Percentiles rank a stretch among this genome's conserved stretches.
These are phyloP conservation scores for Tillandsia leiboldiana DNA, from an alignment of 176 grass and related monocot genomes.

Conservation along the genomic window DNA sequence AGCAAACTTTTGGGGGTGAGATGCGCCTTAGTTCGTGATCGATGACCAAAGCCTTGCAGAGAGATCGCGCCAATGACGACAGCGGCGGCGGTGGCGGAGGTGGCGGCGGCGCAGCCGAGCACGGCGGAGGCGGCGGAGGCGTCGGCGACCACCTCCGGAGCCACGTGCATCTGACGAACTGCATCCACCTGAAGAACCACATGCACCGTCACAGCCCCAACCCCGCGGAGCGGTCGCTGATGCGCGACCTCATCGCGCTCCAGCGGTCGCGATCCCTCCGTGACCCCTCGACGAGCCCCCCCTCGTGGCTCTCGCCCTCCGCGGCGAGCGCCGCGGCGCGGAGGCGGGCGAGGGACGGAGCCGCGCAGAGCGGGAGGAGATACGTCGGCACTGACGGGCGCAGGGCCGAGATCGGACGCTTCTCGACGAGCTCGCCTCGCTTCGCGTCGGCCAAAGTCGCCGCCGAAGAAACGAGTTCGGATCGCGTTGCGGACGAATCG, in stretches of 20 bases:
- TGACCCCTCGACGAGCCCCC: constrained; percentile 71
- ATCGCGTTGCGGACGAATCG: not conserved
- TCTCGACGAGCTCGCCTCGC: not conserved
- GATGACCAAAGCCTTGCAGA: not conserved
- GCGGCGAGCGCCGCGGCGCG: not conserved
- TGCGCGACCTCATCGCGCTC: constrained; percentile 66
- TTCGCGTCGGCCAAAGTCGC: constrained; percentile 1
- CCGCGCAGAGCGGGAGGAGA: not conserved
- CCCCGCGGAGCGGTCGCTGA: constrained; percentile 43
- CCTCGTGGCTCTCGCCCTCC: constrained; percentile 27
- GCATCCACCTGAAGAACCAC: constrained; percentile 77
- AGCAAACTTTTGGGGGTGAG: not conserved
- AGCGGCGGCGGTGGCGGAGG: constrained; percentile 8
- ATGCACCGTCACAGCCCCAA: constrained; percentile 33
- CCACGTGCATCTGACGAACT: constrained; percentile 83
- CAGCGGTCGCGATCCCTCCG: constrained; percentile 68
- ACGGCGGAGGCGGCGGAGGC: constrained; percentile 7
- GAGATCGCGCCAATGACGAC: constrained; percentile 15
- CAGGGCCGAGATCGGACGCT: not conserved
- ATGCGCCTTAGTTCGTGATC: not conserved
- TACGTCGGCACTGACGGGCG: not conserved
- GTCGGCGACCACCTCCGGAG: constrained; percentile 39
- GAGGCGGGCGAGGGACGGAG: constrained; percentile 17
- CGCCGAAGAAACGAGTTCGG: not conserved
- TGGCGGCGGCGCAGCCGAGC: constrained; percentile 2